Evolutionary conservation across 352 stramenopile species (phyloP), one percentile per base, ranked within the genome.

Genomic region (Phytopythium delawarense): DNA sequence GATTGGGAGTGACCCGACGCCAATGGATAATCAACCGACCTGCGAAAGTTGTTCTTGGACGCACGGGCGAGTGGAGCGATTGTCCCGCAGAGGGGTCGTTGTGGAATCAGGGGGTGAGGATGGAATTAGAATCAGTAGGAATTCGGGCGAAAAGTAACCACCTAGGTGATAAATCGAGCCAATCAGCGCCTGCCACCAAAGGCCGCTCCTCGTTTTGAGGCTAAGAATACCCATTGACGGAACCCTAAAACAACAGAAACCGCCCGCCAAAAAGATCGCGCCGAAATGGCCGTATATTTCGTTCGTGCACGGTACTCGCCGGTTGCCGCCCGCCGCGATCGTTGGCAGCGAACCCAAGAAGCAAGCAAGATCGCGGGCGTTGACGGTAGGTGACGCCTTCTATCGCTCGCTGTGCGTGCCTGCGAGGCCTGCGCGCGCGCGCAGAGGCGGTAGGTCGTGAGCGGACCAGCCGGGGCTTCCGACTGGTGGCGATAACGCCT

Each of bases 171-270:
- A 42, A 39, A 58, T 58, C 32, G 21, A 55, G 52, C 75, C 75
- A 84, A 84, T 84, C 71, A 81, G 55, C 56, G 32, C 30, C 63
- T 84, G 74, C 67, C 74, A 82, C 66, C 63, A 70, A 82, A 78
- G 53, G 46, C 46, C 25, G 25, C 25, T 28, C 1, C 25, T 28
- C 25, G 25, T 28, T 28, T 28, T 1, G 25, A 28, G 25, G 25
- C 25, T 28, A 34, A 53, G 35, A n/a, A 32, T 28, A 28, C 25
- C 25, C 25, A 28, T 28, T 2, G 25, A 2, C 25, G 6, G 18
- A 35, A 0, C 21, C 12, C 46, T 21, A 34, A 53, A 53, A 53
- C 7, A 53, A 35, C 13, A 15, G 45, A 52, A 52, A 30, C 44
- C 21, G 12, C 45, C 12, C 40, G 40, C 16, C 42, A 49, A 49